Conservation (phyloP, 2,329 filamentous ascomycete species). For the Bipolaris gigantea region DNA sequence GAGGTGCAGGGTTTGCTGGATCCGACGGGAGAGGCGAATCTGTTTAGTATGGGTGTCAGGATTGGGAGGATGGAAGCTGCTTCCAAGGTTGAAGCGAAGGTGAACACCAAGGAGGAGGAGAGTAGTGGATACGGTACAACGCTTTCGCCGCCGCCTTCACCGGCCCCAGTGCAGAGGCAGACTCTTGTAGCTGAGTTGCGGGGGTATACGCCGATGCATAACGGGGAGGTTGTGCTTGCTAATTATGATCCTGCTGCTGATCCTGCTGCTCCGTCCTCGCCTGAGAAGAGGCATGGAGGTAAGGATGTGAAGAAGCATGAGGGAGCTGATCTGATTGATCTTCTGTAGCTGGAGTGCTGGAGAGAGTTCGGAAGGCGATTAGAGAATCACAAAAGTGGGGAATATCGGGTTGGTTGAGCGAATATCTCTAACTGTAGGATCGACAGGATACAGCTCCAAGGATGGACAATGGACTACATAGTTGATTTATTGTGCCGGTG, state of each 20-base stretch:
- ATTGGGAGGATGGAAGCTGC: slow-evolving; percentile 4
- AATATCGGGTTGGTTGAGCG: no score
- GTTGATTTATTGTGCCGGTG: no score
- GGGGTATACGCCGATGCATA: slow-evolving; percentile 1
- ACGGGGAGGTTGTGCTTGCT: slow-evolving; percentile 17
- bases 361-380: not conserved
- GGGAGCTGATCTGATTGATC: not conserved
- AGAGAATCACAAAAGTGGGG: not conserved
- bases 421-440: no score
- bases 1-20: slow-evolving; percentile 28
- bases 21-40: slow-evolving; percentile 18
- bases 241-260: slow-evolving; percentile 1
- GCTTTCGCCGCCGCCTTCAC: not conserved
- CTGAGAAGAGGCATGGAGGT: slow-evolving; percentile 1
- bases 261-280: not conserved
- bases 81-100: no score
- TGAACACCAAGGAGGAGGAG: not conserved
- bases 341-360: not conserved
- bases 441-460: no score
- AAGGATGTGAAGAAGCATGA: not conserved
- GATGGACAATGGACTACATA: no score
- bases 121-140: not conserved
- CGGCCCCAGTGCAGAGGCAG: not conserved
- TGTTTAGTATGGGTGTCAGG: slow-evolving; percentile 14
- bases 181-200: slow-evolving; percentile 16